Percentiles rank a stretch among this genome's conserved stretches.
These are phyloP conservation scores for Mucor mucedo DNA, from an alignment of 371 early-diverging fungal genomes.

Conservation along the genomic window DNA sequence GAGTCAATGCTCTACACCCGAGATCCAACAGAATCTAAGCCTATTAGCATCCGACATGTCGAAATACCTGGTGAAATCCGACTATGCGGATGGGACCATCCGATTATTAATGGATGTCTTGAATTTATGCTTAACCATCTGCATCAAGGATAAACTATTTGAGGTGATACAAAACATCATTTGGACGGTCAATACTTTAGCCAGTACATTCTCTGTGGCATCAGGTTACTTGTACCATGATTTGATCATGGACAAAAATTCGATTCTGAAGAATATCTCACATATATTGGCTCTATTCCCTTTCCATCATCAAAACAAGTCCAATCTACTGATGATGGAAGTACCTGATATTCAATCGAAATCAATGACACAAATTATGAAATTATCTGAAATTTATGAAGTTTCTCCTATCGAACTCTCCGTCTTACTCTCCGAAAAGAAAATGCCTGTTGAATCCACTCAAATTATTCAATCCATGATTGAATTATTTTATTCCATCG, in stretches of 20 bases:
- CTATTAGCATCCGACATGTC: constrained; percentile 4
- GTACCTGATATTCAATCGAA: neutral
- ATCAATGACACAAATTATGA: neutral
- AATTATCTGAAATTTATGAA: neutral
- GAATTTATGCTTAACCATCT: neutral
- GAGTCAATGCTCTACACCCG: neutral
- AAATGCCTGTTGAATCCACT: neutral
- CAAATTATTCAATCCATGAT: neutral
- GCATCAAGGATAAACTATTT: neutral
- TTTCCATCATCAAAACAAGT: neutral
- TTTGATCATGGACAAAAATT: neutral
- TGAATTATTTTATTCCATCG: neutral
- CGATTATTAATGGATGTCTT: neutral
- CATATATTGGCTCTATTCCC: neutral
- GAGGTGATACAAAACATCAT: neutral
- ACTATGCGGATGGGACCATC: neutral
- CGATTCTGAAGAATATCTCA: neutral
- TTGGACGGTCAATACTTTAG: neutral
- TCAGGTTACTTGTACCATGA: neutral
- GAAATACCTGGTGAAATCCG: neutral
- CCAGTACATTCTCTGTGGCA: neutral
- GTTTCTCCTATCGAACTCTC: neutral
- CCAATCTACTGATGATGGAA: neutral
- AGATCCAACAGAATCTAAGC: neutral
- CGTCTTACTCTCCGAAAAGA: neutral